These are phyloP conservation scores for Endoconidiophora polonica DNA, from an alignment of 2,329 filamentous ascomycete genomes.

Conservation along the genomic window DNA sequence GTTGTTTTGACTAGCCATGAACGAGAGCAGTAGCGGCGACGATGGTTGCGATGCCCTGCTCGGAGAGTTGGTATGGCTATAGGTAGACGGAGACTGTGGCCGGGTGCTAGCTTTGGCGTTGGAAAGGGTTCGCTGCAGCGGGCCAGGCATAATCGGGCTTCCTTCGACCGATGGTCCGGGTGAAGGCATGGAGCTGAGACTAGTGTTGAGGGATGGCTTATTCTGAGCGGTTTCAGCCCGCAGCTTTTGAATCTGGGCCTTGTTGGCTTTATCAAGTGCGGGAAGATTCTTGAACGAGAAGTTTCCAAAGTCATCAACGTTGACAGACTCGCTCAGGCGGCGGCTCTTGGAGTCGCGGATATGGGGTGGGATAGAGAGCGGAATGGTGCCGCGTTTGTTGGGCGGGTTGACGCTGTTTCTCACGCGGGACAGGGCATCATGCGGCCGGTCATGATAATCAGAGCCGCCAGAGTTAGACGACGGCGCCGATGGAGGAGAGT, in stretches of 20 bases:
- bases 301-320: conserved; percentile 82
- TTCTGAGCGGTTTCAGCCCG: conserved; percentile 72
- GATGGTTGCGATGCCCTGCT: conserved; percentile 40
- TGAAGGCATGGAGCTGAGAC: conserved; percentile 27
- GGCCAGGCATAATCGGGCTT: conserved; percentile 65
- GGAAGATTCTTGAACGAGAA: conserved; percentile 97
- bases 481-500: conserved; percentile 61
- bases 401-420: conserved; percentile 40
- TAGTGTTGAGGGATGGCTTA: conserved; percentile 33
- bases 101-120: conserved; percentile 63
- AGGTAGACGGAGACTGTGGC: conserved; percentile 69
- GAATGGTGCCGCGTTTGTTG: conserved; percentile 83
- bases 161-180: conserved; percentile 61
- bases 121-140: conserved; percentile 67
- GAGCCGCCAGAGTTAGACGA: conserved; percentile 39
- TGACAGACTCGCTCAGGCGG: conserved; percentile 76
- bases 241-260: conserved; percentile 94
- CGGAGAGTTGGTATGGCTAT: conserved; percentile 57
- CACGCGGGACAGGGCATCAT: conserved; percentile 83
- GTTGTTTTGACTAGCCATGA: conserved; percentile 66
- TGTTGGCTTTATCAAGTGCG: conserved; percentile 93
- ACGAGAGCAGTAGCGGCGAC: conserved; percentile 88
- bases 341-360: conserved; percentile 81
- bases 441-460: conserved; percentile 75
- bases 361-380: conserved; percentile 88